Conservation (phyloP, 2,329 filamentous ascomycete species). For the Talaromyces amestolkiae region DNA sequence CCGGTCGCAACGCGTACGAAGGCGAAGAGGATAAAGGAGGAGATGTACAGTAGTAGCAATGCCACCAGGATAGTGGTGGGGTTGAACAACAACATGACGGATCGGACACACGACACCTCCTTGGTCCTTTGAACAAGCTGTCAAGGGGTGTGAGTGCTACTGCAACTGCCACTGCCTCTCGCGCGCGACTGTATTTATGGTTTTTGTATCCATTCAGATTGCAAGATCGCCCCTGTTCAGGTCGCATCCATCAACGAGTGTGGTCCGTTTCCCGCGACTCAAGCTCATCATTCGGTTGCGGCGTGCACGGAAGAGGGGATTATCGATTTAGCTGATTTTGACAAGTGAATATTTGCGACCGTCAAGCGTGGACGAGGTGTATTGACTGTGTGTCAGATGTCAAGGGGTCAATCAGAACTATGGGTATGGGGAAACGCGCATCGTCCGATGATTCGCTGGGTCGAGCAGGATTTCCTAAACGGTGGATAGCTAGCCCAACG, state of each 20-base stretch:
- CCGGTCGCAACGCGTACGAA: slow-evolving; percentile 89
- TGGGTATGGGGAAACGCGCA: slow-evolving; percentile 8
- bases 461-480: background rate
- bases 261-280: background rate
- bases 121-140: background rate
- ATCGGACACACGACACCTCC: background rate
- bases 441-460: slow-evolving; percentile 8
- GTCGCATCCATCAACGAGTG: slow-evolving; percentile 2
- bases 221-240: slow-evolving; percentile 1
- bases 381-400: background rate
- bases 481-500: background rate
- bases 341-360: background rate
- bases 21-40: slow-evolving; percentile 89
- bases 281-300: slow-evolving; percentile 11
- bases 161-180: background rate
- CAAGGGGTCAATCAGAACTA: background rate
- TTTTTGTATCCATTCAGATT: slow-evolving; percentile 15
- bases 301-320: background rate
- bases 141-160: background rate
- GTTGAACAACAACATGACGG: slow-evolving; percentile 48
- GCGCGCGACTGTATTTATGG: slow-evolving; percentile 3
- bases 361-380: background rate
- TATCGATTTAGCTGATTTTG: background rate
- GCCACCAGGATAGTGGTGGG: slow-evolving; percentile 85
- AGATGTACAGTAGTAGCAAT: slow-evolving; percentile 80